phyloP scores from a whole-genome alignment of 345 rosid genomes.

The Aquilaria yunnanensis region DNA sequence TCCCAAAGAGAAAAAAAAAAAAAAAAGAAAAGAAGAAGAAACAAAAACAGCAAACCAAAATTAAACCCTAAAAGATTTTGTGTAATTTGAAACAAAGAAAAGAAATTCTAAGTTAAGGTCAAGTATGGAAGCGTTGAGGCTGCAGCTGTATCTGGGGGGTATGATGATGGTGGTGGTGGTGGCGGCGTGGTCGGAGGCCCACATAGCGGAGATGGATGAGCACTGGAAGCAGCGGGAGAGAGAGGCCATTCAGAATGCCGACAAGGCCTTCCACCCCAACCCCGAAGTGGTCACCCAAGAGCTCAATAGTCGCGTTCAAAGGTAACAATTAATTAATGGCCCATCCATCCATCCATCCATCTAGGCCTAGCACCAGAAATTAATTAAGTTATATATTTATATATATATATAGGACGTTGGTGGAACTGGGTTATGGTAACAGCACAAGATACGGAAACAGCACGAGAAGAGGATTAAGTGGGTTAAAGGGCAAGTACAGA shows the following conservation, averaged over 20 bases:
- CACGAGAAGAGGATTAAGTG: constrained; percentile 41
- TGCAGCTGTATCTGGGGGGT: too few relatives aligned
- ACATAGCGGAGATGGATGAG: constrained; percentile 20
- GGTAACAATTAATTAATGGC: constrained; percentile 8
- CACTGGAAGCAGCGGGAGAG: constrained; percentile 32
- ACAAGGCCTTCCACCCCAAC: constrained; percentile 20
- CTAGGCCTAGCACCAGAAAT: too few relatives aligned
- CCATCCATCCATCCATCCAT: too few relatives aligned
- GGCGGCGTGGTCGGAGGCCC: constrained; percentile 2
- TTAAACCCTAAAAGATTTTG: too few relatives aligned
- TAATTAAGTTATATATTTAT: too few relatives aligned
- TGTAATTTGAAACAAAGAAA: too few relatives aligned
- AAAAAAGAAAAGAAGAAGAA: too few relatives aligned
- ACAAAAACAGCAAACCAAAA: too few relatives aligned
- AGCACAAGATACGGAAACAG: constrained; percentile 14
- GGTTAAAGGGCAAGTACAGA: not conserved
- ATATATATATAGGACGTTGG: constrained; percentile 7
- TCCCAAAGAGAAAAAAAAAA: too few relatives aligned
- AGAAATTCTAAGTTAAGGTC: too few relatives aligned
- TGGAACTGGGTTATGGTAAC: not conserved
- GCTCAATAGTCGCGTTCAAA: constrained; percentile 14
- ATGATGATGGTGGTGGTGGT: too few relatives aligned
- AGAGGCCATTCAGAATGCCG: constrained; percentile 24
- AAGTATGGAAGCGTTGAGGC: too few relatives aligned
- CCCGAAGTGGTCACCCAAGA: constrained; percentile 19